Evolutionary conservation across 257 asterid genomes (phyloP).

Genomic region (Nicotiana tabacum): DNA sequence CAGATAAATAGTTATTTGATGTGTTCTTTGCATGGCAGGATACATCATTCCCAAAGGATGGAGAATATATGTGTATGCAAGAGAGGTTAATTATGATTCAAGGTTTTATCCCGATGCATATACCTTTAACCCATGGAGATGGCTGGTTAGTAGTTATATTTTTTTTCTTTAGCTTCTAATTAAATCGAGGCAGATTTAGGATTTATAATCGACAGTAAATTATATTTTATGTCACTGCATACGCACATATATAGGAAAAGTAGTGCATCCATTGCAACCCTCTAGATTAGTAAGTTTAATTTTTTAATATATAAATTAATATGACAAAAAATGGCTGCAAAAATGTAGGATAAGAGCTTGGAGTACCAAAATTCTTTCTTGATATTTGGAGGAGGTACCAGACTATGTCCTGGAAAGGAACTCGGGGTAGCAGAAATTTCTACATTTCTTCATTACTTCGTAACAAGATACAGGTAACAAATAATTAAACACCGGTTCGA

Average conservation of each 20-base stretch:
- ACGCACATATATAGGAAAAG: background rate
- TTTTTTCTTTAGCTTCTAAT: background rate
- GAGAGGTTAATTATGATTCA: conserved; percentile 81
- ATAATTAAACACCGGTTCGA: background rate
- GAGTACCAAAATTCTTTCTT: conserved; percentile 61
- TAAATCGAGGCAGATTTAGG: background rate
- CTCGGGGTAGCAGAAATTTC: conserved; percentile 82
- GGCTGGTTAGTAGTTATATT: conserved; percentile 45
- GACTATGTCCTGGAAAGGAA: conserved; percentile 85
- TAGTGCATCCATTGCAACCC: background rate
- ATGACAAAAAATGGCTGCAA: background rate
- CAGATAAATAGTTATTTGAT: background rate
- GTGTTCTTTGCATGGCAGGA: conserved; percentile 28
- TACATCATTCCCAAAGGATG: conserved; percentile 67
- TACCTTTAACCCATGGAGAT: conserved; percentile 83
- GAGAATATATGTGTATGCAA: conserved; percentile 65
- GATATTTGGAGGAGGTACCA: conserved; percentile 72
- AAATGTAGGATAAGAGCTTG: conserved; percentile 43
- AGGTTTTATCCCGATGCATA: conserved; percentile 55
- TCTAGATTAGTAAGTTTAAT: background rate
- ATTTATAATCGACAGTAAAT: background rate
- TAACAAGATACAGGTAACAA: conserved; percentile 67
- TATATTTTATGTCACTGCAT: background rate
- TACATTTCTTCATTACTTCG: conserved; percentile 75
- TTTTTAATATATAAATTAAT: too few relatives aligned